These are phyloP conservation scores for Silene noctiflora DNA, from an alignment of 179 eudicot species.

Conservation along the genomic window DNA sequence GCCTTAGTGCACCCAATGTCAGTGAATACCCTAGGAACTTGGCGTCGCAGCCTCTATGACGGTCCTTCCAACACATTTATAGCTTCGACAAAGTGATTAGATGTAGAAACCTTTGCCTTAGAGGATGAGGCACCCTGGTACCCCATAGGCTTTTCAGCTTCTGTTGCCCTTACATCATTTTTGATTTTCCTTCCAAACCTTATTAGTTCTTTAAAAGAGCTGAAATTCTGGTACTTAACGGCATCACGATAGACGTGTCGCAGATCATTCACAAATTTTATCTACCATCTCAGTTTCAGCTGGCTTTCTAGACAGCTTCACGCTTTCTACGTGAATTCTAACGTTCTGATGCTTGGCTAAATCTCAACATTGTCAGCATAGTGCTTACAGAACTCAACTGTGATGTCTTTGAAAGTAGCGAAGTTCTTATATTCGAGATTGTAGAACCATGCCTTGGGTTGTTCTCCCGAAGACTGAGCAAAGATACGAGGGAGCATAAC, in stretches of 20 bases:
- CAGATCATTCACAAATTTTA: too few relatives aligned
- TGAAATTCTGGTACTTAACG: neutral
- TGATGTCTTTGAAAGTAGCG: neutral
- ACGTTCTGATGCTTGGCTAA: neutral
- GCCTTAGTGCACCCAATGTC: too few relatives aligned
- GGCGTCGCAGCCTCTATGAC: too few relatives aligned
- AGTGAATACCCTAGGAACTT: too few relatives aligned
- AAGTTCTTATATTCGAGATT: neutral
- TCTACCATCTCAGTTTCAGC: neutral
- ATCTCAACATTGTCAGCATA: neutral
- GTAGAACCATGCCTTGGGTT: neutral
- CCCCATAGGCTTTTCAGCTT: neutral
- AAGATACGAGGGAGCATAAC: neutral
- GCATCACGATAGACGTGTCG: neutral
- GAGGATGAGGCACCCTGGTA: too few relatives aligned
- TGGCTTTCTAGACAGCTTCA: neutral
- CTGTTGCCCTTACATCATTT: neutral
- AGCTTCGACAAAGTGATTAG: too few relatives aligned
- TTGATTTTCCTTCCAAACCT: neutral
- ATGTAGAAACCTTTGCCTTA: too few relatives aligned
- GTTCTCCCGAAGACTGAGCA: neutral
- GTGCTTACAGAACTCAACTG: neutral
- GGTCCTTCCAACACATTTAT: too few relatives aligned
- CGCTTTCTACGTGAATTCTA: neutral
- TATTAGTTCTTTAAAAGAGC: neutral